Base-by-base conservation (phyloP, 2,329 filamentous ascomycete genomes). In the Aschersonia sp. region DNA sequence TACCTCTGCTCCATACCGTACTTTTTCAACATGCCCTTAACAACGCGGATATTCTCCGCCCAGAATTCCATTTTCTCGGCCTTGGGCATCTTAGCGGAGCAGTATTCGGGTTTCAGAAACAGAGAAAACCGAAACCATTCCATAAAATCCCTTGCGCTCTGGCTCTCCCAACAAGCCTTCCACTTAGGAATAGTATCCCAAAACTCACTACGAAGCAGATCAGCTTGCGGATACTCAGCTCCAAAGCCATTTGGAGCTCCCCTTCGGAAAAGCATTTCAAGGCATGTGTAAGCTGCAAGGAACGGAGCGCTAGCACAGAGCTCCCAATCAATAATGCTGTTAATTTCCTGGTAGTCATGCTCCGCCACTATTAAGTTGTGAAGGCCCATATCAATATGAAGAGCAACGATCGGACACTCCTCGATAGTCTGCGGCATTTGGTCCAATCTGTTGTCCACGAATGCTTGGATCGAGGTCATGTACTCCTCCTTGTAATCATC, bases 281-380 rank as follows among this genome's bases (percentile, higher is more conserved):
- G 43, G 46, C 46, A 45, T 14, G 11, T 3, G 32, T 50, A 29
- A 45, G 42, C 41, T 7, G 51, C 45, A 10, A 47, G 9, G 44
- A 51, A 54, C 31, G 51, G 51, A n/a, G 49, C 51, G 43, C 52
- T 52, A 14, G 49, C 49, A 22, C 42, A 30, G 43, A 51, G 47
- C 44, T 52, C 51, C 52, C 49, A 54, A 45, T 53, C 49, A 37
- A 54, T 53, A 32, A 54, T 46, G 12, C 49, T 49, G 9, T 44
- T 45, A 30, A 54, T 50, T 11, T 50, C 49, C 29, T n/a, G 46
- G 39, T 46, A 49, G 29, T 35, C 43, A 32, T 51, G 35, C n/a
- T 31, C 41, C 7, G 51, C 48, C 32, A 54, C 44, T 32, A 54
- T 48, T 11, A 53, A 32, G 40, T 54, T 53, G 42, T 54, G 49